Conservation (phyloP, 2,329 filamentous ascomycete genomes). For the Arthroderma sp. region DNA sequence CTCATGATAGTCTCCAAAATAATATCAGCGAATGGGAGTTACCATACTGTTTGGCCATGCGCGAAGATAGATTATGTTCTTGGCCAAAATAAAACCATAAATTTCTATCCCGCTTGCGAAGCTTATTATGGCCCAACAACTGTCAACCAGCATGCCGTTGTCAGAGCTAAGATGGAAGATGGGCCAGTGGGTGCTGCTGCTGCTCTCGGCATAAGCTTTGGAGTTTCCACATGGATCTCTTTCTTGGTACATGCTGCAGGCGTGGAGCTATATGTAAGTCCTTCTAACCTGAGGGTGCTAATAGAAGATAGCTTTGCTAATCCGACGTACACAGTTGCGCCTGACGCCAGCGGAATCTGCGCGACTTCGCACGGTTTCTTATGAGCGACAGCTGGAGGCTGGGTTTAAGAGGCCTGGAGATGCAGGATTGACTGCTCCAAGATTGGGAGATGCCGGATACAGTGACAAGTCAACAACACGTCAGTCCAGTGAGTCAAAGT, state of each 20-base stretch:
- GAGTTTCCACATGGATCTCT: conserved; percentile 22
- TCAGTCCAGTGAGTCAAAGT: no score
- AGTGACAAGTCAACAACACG: no score
- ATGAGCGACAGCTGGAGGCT: conserved; percentile 42
- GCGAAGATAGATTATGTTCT: conserved; percentile 3
- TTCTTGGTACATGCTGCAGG: conserved; percentile 38
- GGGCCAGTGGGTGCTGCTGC: conserved; percentile 1
- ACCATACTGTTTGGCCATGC: conserved; percentile 2
- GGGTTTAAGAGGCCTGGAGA: conserved; percentile 38
- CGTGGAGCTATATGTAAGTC: conserved; percentile 32
- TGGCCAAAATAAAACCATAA: not conserved
- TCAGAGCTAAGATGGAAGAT: conserved; percentile 9
- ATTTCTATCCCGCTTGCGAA: not conserved
- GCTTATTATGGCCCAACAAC: conserved; percentile 1
- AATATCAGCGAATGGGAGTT: conserved; percentile 1
- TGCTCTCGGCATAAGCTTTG: conserved; percentile 5
- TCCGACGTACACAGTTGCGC: conserved; percentile 5
- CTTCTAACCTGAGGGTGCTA: no score
- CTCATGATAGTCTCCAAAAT: not conserved
- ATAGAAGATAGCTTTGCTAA: no score
- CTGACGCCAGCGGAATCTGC: conserved; percentile 43
- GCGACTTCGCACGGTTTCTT: conserved; percentile 41
- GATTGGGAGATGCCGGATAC: conserved; percentile 23
- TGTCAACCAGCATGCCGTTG: conserved; percentile 1
- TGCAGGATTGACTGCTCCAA: conserved; percentile 33